Evolutionary conservation across 139 green algal genomes (phyloP).

Genomic region (Picochlorum costavermella): DNA sequence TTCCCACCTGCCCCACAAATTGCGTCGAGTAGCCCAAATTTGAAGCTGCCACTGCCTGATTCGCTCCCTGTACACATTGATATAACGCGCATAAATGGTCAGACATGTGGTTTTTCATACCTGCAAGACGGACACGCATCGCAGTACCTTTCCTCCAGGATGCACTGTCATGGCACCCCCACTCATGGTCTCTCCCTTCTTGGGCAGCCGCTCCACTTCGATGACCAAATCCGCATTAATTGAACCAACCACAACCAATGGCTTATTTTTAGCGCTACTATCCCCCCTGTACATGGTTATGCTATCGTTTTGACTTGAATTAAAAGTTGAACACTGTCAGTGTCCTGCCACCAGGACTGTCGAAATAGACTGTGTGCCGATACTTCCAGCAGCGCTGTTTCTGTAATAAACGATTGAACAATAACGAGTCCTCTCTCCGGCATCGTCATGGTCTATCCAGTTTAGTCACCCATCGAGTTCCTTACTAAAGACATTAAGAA

Average conservation of each 20-base stretch:
- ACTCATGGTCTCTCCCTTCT: constrained; percentile 66
- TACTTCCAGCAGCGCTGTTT: too few relatives aligned
- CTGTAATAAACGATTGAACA: too few relatives aligned
- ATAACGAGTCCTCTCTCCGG: too few relatives aligned
- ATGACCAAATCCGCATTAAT: constrained; percentile 73
- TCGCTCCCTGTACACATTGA: constrained; percentile 57
- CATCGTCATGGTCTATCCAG: too few relatives aligned
- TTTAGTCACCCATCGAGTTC: too few relatives aligned
- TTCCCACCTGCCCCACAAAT: constrained; percentile 68
- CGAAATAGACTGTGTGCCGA: too few relatives aligned
- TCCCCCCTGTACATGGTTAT: too few relatives aligned
- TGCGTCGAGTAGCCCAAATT: constrained; percentile 61
- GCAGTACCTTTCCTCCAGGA: constrained; percentile 66
- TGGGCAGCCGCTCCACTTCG: constrained; percentile 55
- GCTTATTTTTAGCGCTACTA: neutral
- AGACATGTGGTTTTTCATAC: neutral
- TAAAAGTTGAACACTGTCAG: too few relatives aligned
- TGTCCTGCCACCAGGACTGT: too few relatives aligned
- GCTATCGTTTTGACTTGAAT: too few relatives aligned
- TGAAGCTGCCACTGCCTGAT: constrained; percentile 78
- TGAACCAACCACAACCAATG: constrained; percentile 13
- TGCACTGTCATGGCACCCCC: constrained; percentile 48
- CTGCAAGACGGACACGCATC: neutral
- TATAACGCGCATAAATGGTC: neutral
- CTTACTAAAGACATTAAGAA: too few relatives aligned